Evolutionary conservation across 2,329 filamentous ascomycete species (phyloP), one percentile per base, ranked within the genome.

Genomic region (Phyllosticta citriasiana): DNA sequence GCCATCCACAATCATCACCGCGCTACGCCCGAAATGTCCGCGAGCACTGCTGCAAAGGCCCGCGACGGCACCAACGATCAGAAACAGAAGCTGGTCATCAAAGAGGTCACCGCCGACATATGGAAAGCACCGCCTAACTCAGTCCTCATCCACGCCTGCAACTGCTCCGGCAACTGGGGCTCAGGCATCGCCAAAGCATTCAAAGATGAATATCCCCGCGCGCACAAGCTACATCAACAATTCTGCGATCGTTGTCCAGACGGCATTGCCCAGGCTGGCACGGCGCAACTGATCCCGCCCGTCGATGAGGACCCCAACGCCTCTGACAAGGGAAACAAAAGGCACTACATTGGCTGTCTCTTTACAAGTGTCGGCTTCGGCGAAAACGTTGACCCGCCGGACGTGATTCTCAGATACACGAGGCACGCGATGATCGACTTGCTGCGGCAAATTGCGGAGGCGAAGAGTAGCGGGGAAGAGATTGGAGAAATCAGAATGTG

Each of bases 71-170:
- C 19, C 51, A 7, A 25, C 22, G 14, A 22, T 22, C 19, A 53
- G 8, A 24, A 2, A 6, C 24, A 25, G 35, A 60, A 35, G 5
- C 33, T 60, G 22, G 51, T n/a, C 6, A 40, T 67, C 50, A 63
- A 47, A 7, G 68, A 70, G 59, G 53, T 64, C 26, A 63, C 60
- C 54, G 80, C 80, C 57, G 73, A 82, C 66, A 75, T 86, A 50
- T 84, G 85, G 67, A 67, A 74, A 47, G 80, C 80, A 0, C 81
- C 82, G 0, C 67, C 76, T 35, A 70, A 75, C 58, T 73, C 77
- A 24, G 74, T 82, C 16, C 71, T 86, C 16, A 77, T 84, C 62
- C 83, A 86, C 68, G 82, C 83, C 12, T 85, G 83, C 72, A 86
- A 86, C 69, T 79, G 78, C 57, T 71, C 77, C 63, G 84, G 83